phyloP scores from a whole-genome alignment of 2,329 filamentous ascomycete genomes.

The Zymoseptoria brevis region DNA sequence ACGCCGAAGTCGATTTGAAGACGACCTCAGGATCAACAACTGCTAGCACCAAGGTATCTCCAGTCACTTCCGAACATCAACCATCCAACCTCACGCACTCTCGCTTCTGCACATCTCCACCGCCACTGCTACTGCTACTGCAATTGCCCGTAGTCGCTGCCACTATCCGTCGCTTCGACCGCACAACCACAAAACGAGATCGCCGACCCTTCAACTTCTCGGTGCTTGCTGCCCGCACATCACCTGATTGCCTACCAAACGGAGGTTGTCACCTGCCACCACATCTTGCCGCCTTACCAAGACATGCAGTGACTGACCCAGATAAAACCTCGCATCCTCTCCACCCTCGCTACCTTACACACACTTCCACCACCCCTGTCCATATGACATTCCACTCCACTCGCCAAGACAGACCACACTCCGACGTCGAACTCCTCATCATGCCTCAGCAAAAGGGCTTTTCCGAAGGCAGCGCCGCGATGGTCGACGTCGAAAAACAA shows the following conservation, averaged over 20 bases:
- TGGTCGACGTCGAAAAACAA: constrained; percentile 17
- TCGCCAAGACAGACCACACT: not conserved
- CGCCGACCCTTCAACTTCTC: not conserved
- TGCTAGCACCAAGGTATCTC: too few relatives aligned
- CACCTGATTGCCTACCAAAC: not conserved
- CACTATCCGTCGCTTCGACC: not conserved
- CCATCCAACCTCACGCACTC: not conserved
- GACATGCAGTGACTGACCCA: not conserved
- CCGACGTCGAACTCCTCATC: constrained; percentile 18
- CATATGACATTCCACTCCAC: constrained; percentile 13
- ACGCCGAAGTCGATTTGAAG: not conserved
- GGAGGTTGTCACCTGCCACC: not conserved
- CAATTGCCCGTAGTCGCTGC: not conserved
- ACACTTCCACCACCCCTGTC: not conserved
- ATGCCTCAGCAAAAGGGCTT: constrained; percentile 3
- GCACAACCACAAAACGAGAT: not conserved
- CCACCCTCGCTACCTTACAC: not conserved
- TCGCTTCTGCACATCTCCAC: not conserved
- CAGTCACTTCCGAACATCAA: not conserved
- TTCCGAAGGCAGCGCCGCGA: constrained; percentile 1
- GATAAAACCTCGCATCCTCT: not conserved
- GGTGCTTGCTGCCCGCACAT: not conserved
- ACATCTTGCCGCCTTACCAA: not conserved
- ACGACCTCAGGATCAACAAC: too few relatives aligned
- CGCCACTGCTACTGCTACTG: not conserved